These are phyloP conservation scores for Akebia trifoliata DNA, from an alignment of 164 flowering plant genomes.

Conservation along the genomic window DNA sequence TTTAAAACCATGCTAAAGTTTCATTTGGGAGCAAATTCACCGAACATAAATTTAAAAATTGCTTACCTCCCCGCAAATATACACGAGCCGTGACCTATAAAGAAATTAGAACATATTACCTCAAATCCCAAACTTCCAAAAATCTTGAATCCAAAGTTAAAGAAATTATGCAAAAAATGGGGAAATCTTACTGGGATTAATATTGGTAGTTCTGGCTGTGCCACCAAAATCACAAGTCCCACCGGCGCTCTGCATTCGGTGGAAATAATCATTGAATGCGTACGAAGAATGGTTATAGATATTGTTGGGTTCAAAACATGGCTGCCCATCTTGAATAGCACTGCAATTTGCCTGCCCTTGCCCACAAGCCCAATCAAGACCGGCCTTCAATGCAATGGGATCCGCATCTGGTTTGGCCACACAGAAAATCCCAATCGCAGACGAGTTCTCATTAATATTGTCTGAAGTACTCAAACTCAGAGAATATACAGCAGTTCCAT, in stretches of 20 bases:
- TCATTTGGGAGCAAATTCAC: not conserved
- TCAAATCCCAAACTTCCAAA: not conserved
- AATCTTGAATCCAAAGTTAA: not conserved
- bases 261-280: slow-evolving; percentile 91
- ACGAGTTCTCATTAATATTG: slow-evolving; percentile 31
- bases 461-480: slow-evolving; percentile 28
- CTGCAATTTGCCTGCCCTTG: slow-evolving; percentile 68
- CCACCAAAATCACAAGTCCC: slow-evolving; percentile 90
- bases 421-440: slow-evolving; percentile 43
- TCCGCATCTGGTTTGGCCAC: slow-evolving; percentile 61
- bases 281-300: slow-evolving; percentile 67
- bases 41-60: not conserved
- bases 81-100: slow-evolving; percentile 66
- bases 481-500: slow-evolving; percentile 58
- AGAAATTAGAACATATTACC: not conserved
- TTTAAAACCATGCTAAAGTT: not conserved
- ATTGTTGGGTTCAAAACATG: slow-evolving; percentile 63
- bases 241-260: slow-evolving; percentile 52
- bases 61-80: slow-evolving; percentile 59
- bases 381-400: slow-evolving; percentile 43
- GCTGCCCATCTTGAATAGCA: slow-evolving; percentile 66
- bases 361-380: slow-evolving; percentile 94
- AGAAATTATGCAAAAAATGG: not conserved
- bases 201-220: slow-evolving; percentile 50
- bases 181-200: slow-evolving; percentile 79